A percentile compares a stretch with the other conserved stretches of the same genome.
Conservation (phyloP, 2,329 filamentous ascomycete species). For the Fusarium irregulare region DNA sequence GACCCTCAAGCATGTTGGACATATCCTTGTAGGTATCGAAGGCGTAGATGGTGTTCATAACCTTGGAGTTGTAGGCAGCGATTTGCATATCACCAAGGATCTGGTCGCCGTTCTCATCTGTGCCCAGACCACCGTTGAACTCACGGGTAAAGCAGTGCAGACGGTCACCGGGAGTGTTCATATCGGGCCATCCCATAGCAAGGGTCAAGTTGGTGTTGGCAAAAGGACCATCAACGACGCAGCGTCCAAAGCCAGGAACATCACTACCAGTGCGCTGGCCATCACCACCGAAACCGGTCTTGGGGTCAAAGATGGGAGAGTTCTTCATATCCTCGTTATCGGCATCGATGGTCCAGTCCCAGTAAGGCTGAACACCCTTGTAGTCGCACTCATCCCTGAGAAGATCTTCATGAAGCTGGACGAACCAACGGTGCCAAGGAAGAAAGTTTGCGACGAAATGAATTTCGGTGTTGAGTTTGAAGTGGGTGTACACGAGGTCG, state of each 20-base stretch:
- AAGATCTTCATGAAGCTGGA: slow-evolving; percentile 19
- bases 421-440: slow-evolving; percentile 21
- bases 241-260: slow-evolving; percentile 8
- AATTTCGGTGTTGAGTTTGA: not conserved
- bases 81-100: slow-evolving; percentile 22
- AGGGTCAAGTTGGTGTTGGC: slow-evolving; percentile 18
- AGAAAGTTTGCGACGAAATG: slow-evolving; percentile 26
- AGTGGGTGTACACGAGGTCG: slow-evolving; percentile 17
- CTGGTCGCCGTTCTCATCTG: not conserved
- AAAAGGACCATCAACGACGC: slow-evolving; percentile 21
- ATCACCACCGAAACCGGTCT: slow-evolving; percentile 17
- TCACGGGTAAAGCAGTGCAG: slow-evolving; percentile 21
- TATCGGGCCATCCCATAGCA: slow-evolving; percentile 24
- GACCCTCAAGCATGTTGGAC: slow-evolving; percentile 8
- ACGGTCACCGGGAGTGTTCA: not conserved
- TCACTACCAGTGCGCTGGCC: slow-evolving; percentile 1
- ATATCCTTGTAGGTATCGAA: slow-evolving; percentile 15
- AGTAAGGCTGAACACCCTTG: slow-evolving; percentile 21
- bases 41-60: slow-evolving; percentile 19
- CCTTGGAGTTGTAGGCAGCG: slow-evolving; percentile 2
- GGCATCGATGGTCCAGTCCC: slow-evolving; percentile 24
- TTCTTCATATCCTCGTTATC: slow-evolving; percentile 4
- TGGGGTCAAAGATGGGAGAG: slow-evolving; percentile 13
- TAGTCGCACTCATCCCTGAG: slow-evolving; percentile 15
- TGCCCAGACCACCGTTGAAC: slow-evolving; percentile 6